A percentile compares a stretch with the other conserved stretches of the same genome.
Conservation (phyloP, 1,284 basidiomycete genomes). For the Microbotryum violaceum region DNA sequence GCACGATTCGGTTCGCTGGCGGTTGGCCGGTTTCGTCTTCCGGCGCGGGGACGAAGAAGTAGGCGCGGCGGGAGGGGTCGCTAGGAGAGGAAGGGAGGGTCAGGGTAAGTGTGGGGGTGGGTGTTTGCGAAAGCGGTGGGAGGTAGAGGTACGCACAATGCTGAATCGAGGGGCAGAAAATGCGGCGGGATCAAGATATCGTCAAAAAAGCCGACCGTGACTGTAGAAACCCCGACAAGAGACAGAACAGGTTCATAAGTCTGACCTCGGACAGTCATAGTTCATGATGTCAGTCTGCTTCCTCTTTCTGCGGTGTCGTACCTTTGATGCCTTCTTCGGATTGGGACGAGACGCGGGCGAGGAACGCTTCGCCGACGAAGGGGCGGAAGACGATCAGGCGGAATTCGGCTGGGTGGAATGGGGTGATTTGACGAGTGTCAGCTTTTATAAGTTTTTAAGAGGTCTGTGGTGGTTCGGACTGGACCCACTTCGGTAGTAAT, state of each 20-base stretch:
- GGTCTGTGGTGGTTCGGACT: background rate
- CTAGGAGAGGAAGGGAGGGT: constrained; percentile 6
- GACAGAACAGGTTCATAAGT: background rate
- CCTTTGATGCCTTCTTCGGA: constrained; percentile 74
- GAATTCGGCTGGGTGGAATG: constrained; percentile 60
- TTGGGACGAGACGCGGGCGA: constrained; percentile 78
- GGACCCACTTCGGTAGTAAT: constrained; percentile 80
- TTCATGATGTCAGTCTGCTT: too few relatives aligned
- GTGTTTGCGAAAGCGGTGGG: background rate
- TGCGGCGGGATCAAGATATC: constrained; percentile 71
- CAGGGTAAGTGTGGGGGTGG: background rate
- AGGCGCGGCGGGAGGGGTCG: constrained; percentile 42
- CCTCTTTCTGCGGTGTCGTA: constrained; percentile 42
- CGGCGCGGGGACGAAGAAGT: constrained; percentile 41
- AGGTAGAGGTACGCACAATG: constrained; percentile 54
- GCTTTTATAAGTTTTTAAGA: background rate
- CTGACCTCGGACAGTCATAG: constrained; percentile 12
- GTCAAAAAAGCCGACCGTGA: constrained; percentile 87
- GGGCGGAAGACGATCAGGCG: constrained; percentile 85
- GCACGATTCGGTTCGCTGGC: constrained; percentile 33
- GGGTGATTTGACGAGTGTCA: background rate
- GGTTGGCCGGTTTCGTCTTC: too few relatives aligned
- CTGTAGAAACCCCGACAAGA: constrained; percentile 44
- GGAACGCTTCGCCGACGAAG: constrained; percentile 78
- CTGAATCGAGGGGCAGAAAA: constrained; percentile 61